These are phyloP conservation scores for Flaveria ramosissima DNA, from an alignment of 129 eudicot species.

Conservation along the genomic window DNA sequence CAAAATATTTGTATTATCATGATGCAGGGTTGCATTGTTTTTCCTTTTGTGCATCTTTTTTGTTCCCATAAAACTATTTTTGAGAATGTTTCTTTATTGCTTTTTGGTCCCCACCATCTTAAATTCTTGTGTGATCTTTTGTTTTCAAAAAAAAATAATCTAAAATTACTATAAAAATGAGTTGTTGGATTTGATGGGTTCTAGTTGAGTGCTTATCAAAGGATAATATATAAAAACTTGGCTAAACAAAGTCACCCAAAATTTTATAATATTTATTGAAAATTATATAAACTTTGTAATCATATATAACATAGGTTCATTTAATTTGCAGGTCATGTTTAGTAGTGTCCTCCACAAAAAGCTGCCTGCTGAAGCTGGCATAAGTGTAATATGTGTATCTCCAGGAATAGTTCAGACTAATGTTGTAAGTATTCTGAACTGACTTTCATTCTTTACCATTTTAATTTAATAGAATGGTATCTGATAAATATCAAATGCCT, in stretches of 20 bases:
- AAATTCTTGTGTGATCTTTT: not conserved
- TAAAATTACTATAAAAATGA: not conserved
- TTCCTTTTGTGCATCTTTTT: not conserved
- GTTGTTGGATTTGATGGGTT: not conserved
- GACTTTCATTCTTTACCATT: not conserved
- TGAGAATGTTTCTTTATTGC: not conserved
- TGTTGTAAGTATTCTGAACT: conserved; percentile 61
- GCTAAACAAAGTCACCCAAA: not conserved
- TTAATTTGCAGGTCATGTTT: conserved; percentile 79
- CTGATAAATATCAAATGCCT: not conserved
- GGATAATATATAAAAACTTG: not conserved
- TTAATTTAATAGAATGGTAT: not conserved
- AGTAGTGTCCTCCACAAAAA: conserved; percentile 85
- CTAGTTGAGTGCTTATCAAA: not conserved
- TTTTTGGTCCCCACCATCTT: not conserved
- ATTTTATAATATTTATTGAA: not conserved
- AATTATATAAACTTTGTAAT: not conserved
- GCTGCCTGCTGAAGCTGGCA: conserved; percentile 89
- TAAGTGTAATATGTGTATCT: conserved; percentile 79
- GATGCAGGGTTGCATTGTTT: not conserved
- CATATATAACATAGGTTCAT: conserved; percentile 1
- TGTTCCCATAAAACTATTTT: not conserved
- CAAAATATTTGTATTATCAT: not conserved
- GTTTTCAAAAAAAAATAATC: not conserved
- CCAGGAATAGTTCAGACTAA: conserved; percentile 98